phyloP scores from a whole-genome alignment of 2,329 filamentous ascomycete genomes.

The Diaporthe sp. region DNA sequence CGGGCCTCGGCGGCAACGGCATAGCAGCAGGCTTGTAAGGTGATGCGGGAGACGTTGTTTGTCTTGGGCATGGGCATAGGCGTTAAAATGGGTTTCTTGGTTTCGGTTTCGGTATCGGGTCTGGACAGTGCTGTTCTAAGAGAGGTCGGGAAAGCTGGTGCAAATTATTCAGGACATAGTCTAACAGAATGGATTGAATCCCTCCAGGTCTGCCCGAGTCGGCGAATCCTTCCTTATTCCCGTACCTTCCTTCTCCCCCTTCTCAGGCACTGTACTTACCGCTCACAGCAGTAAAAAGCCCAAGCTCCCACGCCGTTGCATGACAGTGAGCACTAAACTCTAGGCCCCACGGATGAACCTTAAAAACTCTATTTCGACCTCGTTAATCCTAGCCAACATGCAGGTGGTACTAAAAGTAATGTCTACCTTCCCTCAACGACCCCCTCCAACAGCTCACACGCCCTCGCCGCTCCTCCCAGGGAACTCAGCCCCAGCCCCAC shows the following conservation, averaged over 20 bases:
- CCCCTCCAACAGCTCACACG: constrained; percentile 29
- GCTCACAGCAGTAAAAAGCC: not conserved
- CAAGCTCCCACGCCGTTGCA: not conserved
- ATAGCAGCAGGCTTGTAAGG: not conserved
- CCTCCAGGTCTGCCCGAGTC: not conserved
- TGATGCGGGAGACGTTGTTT: not conserved
- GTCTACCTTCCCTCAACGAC: not conserved
- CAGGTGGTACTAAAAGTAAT: too few species aligned
- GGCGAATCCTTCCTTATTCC: constrained; percentile 5
- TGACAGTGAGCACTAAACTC: constrained; percentile 12
- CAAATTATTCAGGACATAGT: not conserved
- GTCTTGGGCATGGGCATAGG: not conserved
- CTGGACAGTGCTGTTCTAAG: not conserved
- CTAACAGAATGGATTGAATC: not conserved
- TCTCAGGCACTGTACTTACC: too few species aligned
- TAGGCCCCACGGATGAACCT: constrained; percentile 1
- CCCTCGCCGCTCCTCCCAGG: constrained; percentile 31
- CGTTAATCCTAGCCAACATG: not conserved
- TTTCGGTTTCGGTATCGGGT: not conserved
- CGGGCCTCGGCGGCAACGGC: not conserved
- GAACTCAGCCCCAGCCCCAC: constrained; percentile 43
- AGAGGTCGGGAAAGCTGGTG: not conserved
- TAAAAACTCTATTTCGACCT: constrained; percentile 20
- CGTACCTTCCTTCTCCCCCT: not conserved
- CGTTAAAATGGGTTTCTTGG: not conserved